These are phyloP conservation scores for Populus hybrid DNA, from an alignment of 441 rosid genomes.

Conservation along the genomic window DNA sequence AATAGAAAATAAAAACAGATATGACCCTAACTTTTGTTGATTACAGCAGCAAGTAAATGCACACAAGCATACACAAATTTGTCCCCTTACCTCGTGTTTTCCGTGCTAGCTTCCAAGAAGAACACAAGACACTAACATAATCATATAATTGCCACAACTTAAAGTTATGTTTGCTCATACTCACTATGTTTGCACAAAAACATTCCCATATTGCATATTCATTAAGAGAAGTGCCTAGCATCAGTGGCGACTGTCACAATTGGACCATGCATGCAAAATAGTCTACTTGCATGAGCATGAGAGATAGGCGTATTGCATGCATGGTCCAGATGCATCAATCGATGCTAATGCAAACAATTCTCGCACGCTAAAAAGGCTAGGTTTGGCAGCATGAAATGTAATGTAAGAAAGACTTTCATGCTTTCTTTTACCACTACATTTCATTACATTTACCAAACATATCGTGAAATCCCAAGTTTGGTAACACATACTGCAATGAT, in stretches of 20 bases:
- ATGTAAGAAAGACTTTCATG: background rate
- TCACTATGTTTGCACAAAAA: background rate
- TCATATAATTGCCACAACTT: background rate
- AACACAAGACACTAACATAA: background rate
- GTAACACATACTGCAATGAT: background rate
- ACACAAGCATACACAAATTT: background rate
- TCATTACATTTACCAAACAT: too few relatives aligned
- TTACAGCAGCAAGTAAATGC: background rate
- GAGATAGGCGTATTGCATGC: background rate
- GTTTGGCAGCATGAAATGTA: background rate
- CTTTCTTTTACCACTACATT: background rate
- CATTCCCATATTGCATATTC: background rate
- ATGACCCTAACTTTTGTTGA: background rate
- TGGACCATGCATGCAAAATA: background rate
- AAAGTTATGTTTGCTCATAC: background rate
- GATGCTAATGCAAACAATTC: background rate
- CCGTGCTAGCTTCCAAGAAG: background rate
- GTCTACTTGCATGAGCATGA: background rate
- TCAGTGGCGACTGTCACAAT: background rate
- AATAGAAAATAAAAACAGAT: slow-evolving; percentile 6
- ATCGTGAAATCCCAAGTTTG: background rate
- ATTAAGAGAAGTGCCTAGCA: background rate
- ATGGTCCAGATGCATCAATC: background rate
- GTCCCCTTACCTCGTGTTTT: background rate
- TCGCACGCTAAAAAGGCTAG: background rate